Percentiles rank a stretch among this genome's conserved stretches.
phyloP scores from a whole-genome alignment of 164 flowering plant genomes.

The Piper longum region DNA sequence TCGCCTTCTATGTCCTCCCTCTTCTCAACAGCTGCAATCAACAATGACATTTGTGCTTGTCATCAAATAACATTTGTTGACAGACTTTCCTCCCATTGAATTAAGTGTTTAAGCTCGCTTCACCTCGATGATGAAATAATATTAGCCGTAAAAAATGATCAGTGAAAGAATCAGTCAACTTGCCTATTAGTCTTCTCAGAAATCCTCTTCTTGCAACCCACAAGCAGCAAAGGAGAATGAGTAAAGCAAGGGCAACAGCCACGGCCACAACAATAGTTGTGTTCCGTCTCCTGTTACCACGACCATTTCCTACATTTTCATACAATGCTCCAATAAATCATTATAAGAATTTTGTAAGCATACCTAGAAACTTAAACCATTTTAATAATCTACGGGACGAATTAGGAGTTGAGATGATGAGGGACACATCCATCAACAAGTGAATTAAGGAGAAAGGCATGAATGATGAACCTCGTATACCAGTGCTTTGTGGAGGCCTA shows the following conservation, averaged over 20 bases:
- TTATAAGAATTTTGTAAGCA: neutral
- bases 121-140: neutral
- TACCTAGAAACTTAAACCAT: too few species aligned
- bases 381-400: too few species aligned
- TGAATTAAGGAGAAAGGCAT: neutral
- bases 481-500: too few species aligned
- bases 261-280: neutral
- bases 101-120: too few species aligned
- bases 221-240: neutral
- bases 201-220: neutral
- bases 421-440: too few species aligned
- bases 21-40: neutral
- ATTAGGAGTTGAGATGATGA: too few species aligned
- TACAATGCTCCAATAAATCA: neutral
- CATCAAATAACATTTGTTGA: neutral
- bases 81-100: too few species aligned
- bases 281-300: neutral
- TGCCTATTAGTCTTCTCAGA: neutral
- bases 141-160: neutral
- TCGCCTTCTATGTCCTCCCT: constrained; percentile 1
- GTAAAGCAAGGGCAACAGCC: neutral
- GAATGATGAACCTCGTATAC: neutral
- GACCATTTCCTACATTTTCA: neutral
- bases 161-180: neutral
- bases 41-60: neutral